Percentiles rank a stretch among this genome's conserved stretches.
These are phyloP conservation scores for Vitis rupestris DNA, from an alignment of 164 flowering plant species.

Conservation along the genomic window DNA sequence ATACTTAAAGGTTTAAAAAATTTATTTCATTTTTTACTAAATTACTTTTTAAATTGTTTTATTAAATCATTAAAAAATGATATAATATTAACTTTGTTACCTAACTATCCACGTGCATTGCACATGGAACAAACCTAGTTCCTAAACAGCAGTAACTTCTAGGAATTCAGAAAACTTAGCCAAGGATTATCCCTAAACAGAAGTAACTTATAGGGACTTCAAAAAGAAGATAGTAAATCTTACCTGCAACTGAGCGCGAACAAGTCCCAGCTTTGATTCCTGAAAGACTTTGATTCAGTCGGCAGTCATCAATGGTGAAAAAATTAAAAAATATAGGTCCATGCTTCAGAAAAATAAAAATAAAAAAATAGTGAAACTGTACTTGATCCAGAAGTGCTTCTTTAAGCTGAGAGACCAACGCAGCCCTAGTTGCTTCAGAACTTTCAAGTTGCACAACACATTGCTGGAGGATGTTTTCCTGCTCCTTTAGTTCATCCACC, in stretches of 20 bases:
- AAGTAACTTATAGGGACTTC: no score
- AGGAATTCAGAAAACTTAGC: background rate
- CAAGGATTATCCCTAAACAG: background rate
- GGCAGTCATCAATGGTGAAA: background rate
- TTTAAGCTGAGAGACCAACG: constrained; percentile 57
- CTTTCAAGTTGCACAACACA: constrained; percentile 60
- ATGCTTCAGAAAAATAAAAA: background rate
- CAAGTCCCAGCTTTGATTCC: constrained; percentile 66
- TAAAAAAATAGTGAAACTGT: constrained; percentile 8
- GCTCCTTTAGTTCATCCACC: constrained; percentile 57
- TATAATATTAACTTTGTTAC: no score
- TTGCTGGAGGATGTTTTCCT: constrained; percentile 54
- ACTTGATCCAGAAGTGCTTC: constrained; percentile 89
- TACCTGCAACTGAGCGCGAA: constrained; percentile 68
- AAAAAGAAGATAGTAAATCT: constrained; percentile 14
- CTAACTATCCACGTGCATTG: no score
- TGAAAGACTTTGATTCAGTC: constrained; percentile 32
- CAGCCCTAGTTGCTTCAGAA: constrained; percentile 54
- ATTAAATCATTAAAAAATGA: no score
- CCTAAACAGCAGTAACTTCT: no score
- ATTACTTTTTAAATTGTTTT: no score
- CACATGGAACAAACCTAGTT: no score
- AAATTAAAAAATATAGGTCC: background rate
- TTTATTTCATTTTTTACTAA: no score
- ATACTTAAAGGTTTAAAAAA: no score